Evolutionary conservation across 306 rosid genomes (phyloP).

Genomic region (Lathyrus sativus): DNA sequence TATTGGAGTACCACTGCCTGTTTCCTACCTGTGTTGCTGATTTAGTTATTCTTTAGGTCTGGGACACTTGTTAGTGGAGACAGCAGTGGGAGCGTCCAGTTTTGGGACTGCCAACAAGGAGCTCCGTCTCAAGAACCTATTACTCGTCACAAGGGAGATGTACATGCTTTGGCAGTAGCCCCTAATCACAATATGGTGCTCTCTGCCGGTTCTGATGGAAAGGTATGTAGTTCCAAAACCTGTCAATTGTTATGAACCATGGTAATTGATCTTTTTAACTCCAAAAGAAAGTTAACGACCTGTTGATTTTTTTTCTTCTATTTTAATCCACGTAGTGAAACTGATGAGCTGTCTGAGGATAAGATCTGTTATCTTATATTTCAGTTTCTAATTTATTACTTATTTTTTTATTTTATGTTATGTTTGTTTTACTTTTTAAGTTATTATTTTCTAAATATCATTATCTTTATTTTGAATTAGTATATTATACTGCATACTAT

Average conservation of each 20-base stretch:
- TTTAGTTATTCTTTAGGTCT: slow-evolving; percentile 57
- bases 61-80: slow-evolving; percentile 98
- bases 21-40: slow-evolving; percentile 34
- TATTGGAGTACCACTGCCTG: slow-evolving; percentile 11
- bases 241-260: neutral
- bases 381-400: no score
- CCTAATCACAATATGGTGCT: slow-evolving; percentile 82
- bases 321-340: neutral
- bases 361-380: neutral
- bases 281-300: neutral
- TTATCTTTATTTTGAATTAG: no score
- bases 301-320: neutral
- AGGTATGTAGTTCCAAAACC: slow-evolving; percentile 56
- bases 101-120: slow-evolving; percentile 88
- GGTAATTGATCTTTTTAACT: neutral
- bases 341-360: neutral
- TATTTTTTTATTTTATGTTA: no score
- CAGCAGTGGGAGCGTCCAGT: slow-evolving; percentile 95
- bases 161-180: slow-evolving; percentile 76
- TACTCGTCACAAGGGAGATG: slow-evolving; percentile 86
- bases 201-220: slow-evolving; percentile 98
- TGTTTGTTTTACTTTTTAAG: no score
- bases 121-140: slow-evolving; percentile 72
- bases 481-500: no score
- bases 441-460: no score